Conservation (phyloP, 1,284 basidiomycete genomes). For the Chiua sp. region DNA sequence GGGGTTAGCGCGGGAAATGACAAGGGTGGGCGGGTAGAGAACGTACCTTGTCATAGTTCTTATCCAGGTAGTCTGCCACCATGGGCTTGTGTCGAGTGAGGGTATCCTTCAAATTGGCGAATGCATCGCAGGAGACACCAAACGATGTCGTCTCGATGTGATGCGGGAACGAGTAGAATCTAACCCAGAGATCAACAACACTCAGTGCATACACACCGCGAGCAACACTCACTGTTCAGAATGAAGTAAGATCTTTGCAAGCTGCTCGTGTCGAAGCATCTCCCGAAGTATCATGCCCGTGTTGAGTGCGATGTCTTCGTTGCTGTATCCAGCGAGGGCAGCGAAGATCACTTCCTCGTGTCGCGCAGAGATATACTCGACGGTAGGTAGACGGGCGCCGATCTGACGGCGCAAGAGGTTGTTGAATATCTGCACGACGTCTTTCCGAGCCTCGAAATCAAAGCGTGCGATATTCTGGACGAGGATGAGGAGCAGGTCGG, state of each 20-base stretch:
- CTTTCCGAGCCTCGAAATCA: slow-evolving; percentile 97
- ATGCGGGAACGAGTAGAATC: slow-evolving; percentile 96
- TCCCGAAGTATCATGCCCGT: slow-evolving; percentile 98
- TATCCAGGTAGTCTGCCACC: slow-evolving; percentile 96
- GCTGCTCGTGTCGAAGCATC: slow-evolving; percentile 93
- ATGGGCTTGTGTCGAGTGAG: slow-evolving; percentile 96
- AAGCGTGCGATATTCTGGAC: slow-evolving; percentile 85
- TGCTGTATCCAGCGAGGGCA: slow-evolving; percentile 89
- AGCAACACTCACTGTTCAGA: slow-evolving; percentile 81
- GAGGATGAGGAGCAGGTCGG: slow-evolving; percentile 85
- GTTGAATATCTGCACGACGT: slow-evolving; percentile 97
- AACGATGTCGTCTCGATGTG: slow-evolving; percentile 99
- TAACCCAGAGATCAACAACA: slow-evolving; percentile 38
- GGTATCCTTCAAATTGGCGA: slow-evolving; percentile 96
- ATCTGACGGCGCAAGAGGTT: slow-evolving; percentile 95
- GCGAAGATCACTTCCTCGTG: slow-evolving; percentile 88
- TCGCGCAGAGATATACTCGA: slow-evolving; percentile 89
- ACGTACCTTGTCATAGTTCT: slow-evolving; percentile 92
- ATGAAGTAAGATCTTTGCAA: slow-evolving; percentile 91
- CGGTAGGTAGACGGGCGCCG: slow-evolving; percentile 91
- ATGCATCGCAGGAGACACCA: slow-evolving; percentile 97
- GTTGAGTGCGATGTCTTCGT: slow-evolving; percentile 95
- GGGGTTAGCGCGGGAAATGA: slow-evolving; percentile 4
- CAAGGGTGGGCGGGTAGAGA: neutral
- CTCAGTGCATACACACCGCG: slow-evolving; percentile 1